A percentile compares a stretch with the other conserved stretches of the same genome.
These are phyloP conservation scores for Tetradesmus obliquus DNA, from an alignment of 139 green algal species.

Conservation along the genomic window DNA sequence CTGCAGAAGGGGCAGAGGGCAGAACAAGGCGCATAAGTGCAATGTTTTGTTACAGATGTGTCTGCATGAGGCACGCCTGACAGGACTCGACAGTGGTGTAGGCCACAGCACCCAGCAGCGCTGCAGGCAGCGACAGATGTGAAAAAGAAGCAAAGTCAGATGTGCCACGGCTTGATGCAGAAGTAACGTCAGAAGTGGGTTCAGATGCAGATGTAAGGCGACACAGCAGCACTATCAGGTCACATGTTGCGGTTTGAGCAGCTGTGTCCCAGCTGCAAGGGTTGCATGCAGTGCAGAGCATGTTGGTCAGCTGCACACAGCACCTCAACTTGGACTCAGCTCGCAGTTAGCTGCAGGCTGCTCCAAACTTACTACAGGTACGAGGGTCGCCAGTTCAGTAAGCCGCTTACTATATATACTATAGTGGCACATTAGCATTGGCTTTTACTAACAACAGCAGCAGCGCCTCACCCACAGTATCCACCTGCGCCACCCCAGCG, in stretches of 20 bases:
- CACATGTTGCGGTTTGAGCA: no score
- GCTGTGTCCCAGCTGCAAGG: no score
- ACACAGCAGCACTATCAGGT: no score
- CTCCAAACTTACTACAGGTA: not conserved
- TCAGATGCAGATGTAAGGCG: no score
- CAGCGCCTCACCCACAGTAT: not conserved
- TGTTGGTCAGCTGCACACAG: not conserved
- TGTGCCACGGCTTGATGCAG: not conserved
- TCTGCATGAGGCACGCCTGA: not conserved
- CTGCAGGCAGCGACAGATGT: not conserved
- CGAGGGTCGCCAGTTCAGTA: no score
- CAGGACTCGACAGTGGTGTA: constrained; percentile 39
- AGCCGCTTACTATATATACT: no score
- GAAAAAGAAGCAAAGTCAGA: not conserved
- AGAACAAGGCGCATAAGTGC: not conserved
- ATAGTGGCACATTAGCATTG: no score
- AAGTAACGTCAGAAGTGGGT: no score
- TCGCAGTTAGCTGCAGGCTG: not conserved
- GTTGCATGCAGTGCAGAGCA: no score
- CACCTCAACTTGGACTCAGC: not conserved
- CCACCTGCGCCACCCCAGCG: constrained; percentile 16
- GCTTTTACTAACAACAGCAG: no score
- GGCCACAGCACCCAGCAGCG: constrained; percentile 21
- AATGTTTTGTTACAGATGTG: not conserved
- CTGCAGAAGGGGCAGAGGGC: not conserved